Percentiles rank a stretch among this genome's conserved stretches.
Evolutionary conservation across 192 early-diverging fungal genomes (phyloP).

Genomic region (Rhizoclosmatium sp.): DNA sequence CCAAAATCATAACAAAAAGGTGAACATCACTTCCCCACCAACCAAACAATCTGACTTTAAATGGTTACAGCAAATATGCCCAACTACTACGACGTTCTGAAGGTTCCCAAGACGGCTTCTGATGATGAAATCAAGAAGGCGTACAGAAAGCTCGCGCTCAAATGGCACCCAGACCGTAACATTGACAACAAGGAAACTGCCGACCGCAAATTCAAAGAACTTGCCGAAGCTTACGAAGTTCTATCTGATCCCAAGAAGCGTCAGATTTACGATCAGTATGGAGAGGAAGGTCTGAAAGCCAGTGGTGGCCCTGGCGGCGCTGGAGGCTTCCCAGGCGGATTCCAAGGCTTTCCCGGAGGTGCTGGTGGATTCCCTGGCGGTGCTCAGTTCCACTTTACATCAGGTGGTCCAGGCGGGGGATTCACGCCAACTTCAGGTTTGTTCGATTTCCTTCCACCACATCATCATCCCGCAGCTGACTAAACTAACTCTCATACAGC

Average conservation of each 20-base stretch:
- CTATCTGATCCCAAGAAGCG: constrained; percentile 63
- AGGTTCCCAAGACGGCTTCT: constrained; percentile 62
- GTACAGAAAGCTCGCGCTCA: constrained; percentile 72
- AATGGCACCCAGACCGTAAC: constrained; percentile 86
- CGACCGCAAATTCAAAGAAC: constrained; percentile 81
- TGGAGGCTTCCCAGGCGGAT: constrained; percentile 66
- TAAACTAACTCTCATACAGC: constrained; percentile 54
- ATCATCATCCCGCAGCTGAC: neutral
- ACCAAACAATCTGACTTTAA: neutral
- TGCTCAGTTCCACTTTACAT: constrained; percentile 22
- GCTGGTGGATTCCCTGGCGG: constrained; percentile 36
- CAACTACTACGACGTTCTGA: constrained; percentile 75
- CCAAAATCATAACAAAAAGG: neutral
- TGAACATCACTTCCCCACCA: neutral
- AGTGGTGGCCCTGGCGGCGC: constrained; percentile 54
- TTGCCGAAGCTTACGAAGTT: constrained; percentile 66
- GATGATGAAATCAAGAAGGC: constrained; percentile 76
- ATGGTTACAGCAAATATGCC: neutral
- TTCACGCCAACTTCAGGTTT: constrained; percentile 68
- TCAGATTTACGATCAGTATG: constrained; percentile 62
- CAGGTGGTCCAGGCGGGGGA: constrained; percentile 59
- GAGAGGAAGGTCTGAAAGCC: constrained; percentile 66
- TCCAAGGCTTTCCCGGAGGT: constrained; percentile 60
- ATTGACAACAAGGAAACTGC: constrained; percentile 70
- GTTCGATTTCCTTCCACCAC: neutral